Evolutionary conservation across 2,329 filamentous ascomycete species (phyloP), one percentile per base, ranked within the genome.

Genomic region (Fusarium keratoplasticum): DNA sequence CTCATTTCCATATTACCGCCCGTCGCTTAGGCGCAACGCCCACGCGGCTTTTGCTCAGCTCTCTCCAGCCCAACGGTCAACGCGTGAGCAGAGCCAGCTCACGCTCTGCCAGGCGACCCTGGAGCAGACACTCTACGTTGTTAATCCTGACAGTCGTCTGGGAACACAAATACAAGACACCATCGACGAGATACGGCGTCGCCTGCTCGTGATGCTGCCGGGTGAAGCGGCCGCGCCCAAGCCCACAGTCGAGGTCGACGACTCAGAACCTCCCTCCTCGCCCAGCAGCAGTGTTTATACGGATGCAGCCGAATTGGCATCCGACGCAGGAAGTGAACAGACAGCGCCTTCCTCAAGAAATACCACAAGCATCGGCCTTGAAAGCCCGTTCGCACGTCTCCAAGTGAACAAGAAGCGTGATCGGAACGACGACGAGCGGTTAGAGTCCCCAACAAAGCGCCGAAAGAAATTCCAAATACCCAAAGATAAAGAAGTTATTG

Each of bases 61-160:
- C 14, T 35, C 61, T 16, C 61, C 27, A 16, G 22, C 50, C 20
- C 57, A 66, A 36, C 57, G 58, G 44, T 33, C 40, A 33, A 38
- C 35, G 14, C 44, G 64, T 36, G 36, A 52, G n/a, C 18, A 40
- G 20, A 66, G 50, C 35, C 64, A 66, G 22, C 33, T 66, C 22
- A 33, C 36, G 9, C 36, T 66, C 16, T 66, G 64, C 58, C 57
- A 50, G 16, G 44, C 58, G 22, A 66, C 40, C 20, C 57, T 66
- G 29, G 64, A 66, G 33, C 42, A 54, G 64, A 61, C 64, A 27
- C 64, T 66, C 13, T 62, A 55, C 22, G 52, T 66, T 35, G 27
- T 66, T 33, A 25, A 20, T 20, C 64, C 64, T 11, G n/a, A 42
- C 10, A 40, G 20, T 11, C 27, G 35, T 4, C 8, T 64, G 31